phyloP scores from a whole-genome alignment of 2,329 filamentous ascomycete genomes.

The Pyricularia sp. region DNA sequence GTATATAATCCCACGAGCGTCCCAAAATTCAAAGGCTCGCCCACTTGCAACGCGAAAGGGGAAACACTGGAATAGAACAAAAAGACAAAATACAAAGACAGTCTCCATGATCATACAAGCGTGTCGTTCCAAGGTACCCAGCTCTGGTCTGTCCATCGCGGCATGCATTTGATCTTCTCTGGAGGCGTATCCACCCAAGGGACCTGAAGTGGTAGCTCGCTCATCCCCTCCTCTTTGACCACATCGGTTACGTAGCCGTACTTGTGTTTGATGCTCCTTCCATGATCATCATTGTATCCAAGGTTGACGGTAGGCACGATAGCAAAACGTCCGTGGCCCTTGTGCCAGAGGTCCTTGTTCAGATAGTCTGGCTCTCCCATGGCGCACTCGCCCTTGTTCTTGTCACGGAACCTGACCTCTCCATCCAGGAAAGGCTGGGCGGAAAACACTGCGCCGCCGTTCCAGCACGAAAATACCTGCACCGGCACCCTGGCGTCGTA shows the following conservation, averaged over 20 bases:
- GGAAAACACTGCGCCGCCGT: conserved; percentile 39
- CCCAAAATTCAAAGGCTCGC: neutral
- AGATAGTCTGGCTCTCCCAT: conserved; percentile 45
- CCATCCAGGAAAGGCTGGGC: conserved; percentile 34
- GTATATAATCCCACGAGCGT: neutral
- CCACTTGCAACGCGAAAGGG: neutral
- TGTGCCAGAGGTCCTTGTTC: conserved; percentile 44
- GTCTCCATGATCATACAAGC: neutral
- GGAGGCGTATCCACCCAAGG: conserved; percentile 34
- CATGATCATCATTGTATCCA: conserved; percentile 38
- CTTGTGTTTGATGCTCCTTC: conserved; percentile 31
- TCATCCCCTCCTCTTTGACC: conserved; percentile 10
- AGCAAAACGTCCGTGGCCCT: conserved; percentile 39
- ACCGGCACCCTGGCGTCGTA: conserved; percentile 31
- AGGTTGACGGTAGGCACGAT: conserved; percentile 46
- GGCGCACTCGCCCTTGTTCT: conserved; percentile 32
- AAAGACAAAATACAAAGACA: neutral
- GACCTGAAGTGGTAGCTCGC: conserved; percentile 16
- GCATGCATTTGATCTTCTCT: conserved; percentile 37
- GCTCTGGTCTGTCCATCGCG: conserved; percentile 26
- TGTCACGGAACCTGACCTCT: conserved; percentile 32
- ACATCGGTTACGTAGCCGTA: conserved; percentile 36
- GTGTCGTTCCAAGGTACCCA: conserved; percentile 30
- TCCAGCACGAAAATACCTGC: conserved; percentile 53
- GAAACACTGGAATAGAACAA: neutral